Evolutionary conservation across 352 stramenopile genomes (phyloP).

Genomic region (Phytophthora fragariaefolia): DNA sequence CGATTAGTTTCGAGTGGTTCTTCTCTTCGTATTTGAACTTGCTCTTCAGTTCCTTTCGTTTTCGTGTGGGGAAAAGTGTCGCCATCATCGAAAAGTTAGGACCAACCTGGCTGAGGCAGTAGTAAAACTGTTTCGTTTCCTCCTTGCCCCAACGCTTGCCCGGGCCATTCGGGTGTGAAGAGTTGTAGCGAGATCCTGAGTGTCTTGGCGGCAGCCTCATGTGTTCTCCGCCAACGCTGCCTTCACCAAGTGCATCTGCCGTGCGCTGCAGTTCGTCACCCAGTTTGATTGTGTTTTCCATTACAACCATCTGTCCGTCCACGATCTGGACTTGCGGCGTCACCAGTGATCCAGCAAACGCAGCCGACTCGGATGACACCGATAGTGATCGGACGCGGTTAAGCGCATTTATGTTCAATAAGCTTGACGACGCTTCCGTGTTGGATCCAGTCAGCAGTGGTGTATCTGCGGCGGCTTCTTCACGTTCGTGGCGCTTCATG

Average conservation of each 20-base stretch:
- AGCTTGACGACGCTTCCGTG: slow-evolving; percentile 31
- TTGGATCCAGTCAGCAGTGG: slow-evolving; percentile 3
- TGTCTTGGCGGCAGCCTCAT: slow-evolving; percentile 41
- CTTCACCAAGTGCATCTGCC: slow-evolving; percentile 42
- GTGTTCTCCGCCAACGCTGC: slow-evolving; percentile 27
- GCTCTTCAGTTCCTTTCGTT: slow-evolving; percentile 85
- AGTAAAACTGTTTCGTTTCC: slow-evolving; percentile 91
- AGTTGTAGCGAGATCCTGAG: slow-evolving; percentile 47
- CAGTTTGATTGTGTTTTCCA: slow-evolving; percentile 74
- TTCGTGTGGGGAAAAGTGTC: slow-evolving; percentile 82
- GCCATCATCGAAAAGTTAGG: slow-evolving; percentile 90
- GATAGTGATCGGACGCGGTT: slow-evolving; percentile 67
- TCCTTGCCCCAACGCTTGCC: slow-evolving; percentile 79
- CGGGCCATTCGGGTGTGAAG: slow-evolving; percentile 48
- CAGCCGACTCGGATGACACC: slow-evolving; percentile 66
- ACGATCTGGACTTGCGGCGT: slow-evolving; percentile 85
- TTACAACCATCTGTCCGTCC: slow-evolving; percentile 86
- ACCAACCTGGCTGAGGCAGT: slow-evolving; percentile 85
- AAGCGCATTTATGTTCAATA: slow-evolving; percentile 51
- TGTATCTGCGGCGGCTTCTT: slow-evolving; percentile 52
- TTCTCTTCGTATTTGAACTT: slow-evolving; percentile 92
- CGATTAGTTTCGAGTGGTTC: slow-evolving; percentile 72
- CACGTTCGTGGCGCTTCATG: slow-evolving; percentile 66
- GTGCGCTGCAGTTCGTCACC: slow-evolving; percentile 48
- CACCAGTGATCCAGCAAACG: slow-evolving; percentile 70